phyloP scores from a whole-genome alignment of 108 stramenopile genomes.

The Seminavis robusta region DNA sequence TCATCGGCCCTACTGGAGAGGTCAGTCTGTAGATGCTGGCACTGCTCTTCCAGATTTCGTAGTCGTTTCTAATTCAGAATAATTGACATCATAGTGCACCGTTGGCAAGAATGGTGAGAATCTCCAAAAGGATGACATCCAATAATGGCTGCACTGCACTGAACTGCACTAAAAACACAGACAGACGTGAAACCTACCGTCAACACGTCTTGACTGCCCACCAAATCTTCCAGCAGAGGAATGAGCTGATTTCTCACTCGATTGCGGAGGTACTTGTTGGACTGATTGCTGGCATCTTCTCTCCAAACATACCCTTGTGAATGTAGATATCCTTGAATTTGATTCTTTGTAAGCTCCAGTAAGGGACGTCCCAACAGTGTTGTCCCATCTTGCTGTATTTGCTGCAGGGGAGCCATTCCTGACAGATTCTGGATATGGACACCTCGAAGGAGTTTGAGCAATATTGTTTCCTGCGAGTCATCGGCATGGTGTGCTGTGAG shows the following conservation, averaged over 20 bases:
- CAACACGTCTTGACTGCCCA: conserved; percentile 43
- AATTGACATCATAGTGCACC: no score
- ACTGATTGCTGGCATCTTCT: conserved; percentile 73
- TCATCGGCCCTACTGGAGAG: conserved; percentile 29
- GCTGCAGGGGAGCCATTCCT: conserved; percentile 40
- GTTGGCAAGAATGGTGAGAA: no score
- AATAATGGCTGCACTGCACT: no score
- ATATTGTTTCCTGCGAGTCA: conserved; percentile 76
- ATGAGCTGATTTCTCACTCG: conserved; percentile 84
- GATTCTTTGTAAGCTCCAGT: conserved; percentile 53
- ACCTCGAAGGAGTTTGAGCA: conserved; percentile 82
- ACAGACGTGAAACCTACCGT: conserved; percentile 25
- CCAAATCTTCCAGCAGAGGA: conserved; percentile 67
- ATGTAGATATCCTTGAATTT: conserved; percentile 52
- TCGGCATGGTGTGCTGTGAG: conserved; percentile 85
- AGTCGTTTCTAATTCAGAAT: conserved; percentile 66
- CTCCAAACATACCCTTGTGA: conserved; percentile 47
- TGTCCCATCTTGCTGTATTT: background rate
- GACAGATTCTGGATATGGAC: conserved; percentile 71
- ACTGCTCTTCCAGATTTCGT: conserved; percentile 55
- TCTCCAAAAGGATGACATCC: no score
- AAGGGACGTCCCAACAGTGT: conserved; percentile 67
- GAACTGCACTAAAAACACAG: no score
- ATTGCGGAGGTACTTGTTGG: conserved; percentile 76
- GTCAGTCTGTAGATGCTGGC: conserved; percentile 47